Conservation (phyloP, 2,329 filamentous ascomycete genomes). For the Didymella lethalis region DNA sequence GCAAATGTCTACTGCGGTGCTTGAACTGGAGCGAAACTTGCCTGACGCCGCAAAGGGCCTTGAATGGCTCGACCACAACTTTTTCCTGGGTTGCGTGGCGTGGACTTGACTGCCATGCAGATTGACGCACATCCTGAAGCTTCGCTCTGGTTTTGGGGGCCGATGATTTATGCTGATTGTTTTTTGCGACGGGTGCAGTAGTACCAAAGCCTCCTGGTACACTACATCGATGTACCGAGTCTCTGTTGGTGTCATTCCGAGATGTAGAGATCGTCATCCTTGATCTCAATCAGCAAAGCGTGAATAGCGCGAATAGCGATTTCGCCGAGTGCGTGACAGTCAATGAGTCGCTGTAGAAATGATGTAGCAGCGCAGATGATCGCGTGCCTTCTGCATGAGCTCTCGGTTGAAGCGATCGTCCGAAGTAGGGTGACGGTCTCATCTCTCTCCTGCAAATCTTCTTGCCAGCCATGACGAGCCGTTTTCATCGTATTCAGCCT, state of each 20-base stretch:
- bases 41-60: not conserved
- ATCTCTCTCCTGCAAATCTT: constrained; percentile 64
- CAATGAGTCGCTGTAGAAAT: not conserved
- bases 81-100: not conserved
- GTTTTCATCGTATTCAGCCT: constrained; percentile 88
- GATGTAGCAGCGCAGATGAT: not conserved
- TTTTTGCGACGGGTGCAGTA: not conserved
- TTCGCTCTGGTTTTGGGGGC: not conserved
- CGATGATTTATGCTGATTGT: not conserved
- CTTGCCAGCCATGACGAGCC: constrained; percentile 76
- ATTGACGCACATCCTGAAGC: not conserved
- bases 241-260: not conserved
- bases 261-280: not conserved
- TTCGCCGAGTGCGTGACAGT: not conserved
- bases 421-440: not conserved
- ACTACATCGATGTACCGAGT: not conserved
- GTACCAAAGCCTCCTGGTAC: not conserved
- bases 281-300: not conserved
- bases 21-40: not conserved
- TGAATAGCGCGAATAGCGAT: not conserved
- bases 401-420: not conserved
- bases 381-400: not conserved
- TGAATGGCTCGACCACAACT: not conserved
- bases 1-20: not conserved
- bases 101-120: not conserved